Base-by-base conservation (phyloP, 805 yeast species). In the Wickerhamiella lipophila region DNA sequence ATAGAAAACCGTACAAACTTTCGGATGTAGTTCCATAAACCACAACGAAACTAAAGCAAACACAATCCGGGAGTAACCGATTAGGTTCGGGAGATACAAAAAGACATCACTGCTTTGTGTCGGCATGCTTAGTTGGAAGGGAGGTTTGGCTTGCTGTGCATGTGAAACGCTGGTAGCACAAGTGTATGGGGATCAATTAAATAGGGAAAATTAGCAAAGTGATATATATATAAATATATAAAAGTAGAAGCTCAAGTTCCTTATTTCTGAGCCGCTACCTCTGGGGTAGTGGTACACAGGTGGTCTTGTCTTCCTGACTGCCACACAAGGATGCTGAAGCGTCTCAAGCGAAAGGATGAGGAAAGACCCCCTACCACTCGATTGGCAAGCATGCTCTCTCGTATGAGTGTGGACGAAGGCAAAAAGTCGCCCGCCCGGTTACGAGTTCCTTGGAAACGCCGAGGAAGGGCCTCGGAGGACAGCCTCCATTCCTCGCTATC, bases 51-150 rank as follows among this genome's bases (percentile, higher is more conserved):
- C 67, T 44, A 87, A 60, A 9, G 95, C 94, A 19, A 94, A 78
- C 32, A 82, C 57, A 16, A 94, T 88, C 54, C 99, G 76, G 40
- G 80, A 61, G 63, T 85, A 87, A 2, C 99, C 98, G 56, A 92
- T 89, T 56, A 84, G 70, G 64, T 92, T 92, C 9, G 98, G 98
- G 47, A 89, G 80, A 65, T 77, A 92, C 55, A 79, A 68, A 64
- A 84, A 77, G 47, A 89, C 78, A 53, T 79, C 43, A n/a, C 41
- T 22, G 7, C 21, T 11, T 6, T 19, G 23, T 36, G 43, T 40
- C 29, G 43, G 43, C 42, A 38, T 38, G 42, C 42, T 38, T 19
- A 38, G 27, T 38, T 6, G 42, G n/a, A 18, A 18, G 18, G 6
- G 15, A 9, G n/a, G 27, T 7, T 7, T 22, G 42, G 27, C 21